Base-by-base conservation (phyloP, 345 rosid species). In the Noccaea bulbosa region DNA sequence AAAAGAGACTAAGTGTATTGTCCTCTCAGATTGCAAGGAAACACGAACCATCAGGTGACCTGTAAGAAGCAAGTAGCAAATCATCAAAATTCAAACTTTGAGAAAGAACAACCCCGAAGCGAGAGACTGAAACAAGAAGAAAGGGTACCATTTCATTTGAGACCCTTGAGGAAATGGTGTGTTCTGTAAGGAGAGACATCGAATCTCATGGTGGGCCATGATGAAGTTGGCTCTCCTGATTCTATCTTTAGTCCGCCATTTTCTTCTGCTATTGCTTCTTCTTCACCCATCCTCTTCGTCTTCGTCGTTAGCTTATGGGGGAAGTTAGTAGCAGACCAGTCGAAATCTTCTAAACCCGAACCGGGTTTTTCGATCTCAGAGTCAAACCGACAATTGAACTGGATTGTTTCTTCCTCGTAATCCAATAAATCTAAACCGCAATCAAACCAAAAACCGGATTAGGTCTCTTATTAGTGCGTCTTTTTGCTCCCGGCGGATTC, bases 31-130 rank as follows among this genome's bases (percentile, higher is more conserved):
- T 88, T 47, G 92, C 70, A 56, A 94, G 82, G 73, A 94, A 85
- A 72, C 95, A 88, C 0, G 96, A 91, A 33, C 97, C 99, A 57
- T 94, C 99, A 15, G 96, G 99, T 32, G 99, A 94, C 99, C 98
- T 93, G 41, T 61, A 71, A 59, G 63, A 65, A 70, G 4, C 77
- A 71, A 17, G 66, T 17, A 17, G 20, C 20, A 17, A 17, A 17
- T 17, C 20, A 17, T 41, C 37, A 51, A 41, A n/a, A 43, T 0
- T 30, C 4, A 43, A 16, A 46, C 27, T 62, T 71, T 30, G 22
- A 27, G 59, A 11, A 27, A 50, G 4, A 48, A 10, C 9, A 32
- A 46, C 2, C 11, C 10, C 20, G 20, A 12, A 40, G 14, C 20
- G 15, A 24, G 17, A 64, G 39, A 54, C 8, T 6, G 67, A 34